phyloP scores from a whole-genome alignment of 306 rosid genomes.

The Gastrolobium villosum region DNA sequence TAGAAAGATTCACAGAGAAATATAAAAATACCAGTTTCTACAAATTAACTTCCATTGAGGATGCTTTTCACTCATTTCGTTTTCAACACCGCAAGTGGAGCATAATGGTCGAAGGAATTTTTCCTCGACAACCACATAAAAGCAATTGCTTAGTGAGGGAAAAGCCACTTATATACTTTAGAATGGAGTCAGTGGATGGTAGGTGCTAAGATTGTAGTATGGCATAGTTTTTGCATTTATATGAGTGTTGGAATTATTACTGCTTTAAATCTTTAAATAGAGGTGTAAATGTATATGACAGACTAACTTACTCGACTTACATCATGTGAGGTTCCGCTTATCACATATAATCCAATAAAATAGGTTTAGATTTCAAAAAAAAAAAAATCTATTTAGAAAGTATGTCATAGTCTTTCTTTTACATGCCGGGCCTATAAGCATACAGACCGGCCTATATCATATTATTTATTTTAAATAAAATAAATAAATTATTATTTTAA shows the following conservation, averaged over 20 bases:
- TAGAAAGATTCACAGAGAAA: conserved; percentile 25
- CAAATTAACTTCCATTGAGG: conserved; percentile 32
- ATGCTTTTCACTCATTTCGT: conserved; percentile 51
- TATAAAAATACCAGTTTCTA: conserved; percentile 15
- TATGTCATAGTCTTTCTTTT: too few relatives aligned
- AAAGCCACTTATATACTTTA: conserved; percentile 35
- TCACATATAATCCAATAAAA: too few relatives aligned
- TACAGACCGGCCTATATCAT: too few relatives aligned
- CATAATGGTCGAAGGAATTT: conserved; percentile 28
- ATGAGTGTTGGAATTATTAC: conserved; percentile 25
- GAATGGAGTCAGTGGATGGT: conserved; percentile 26
- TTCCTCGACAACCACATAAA: conserved; percentile 30
- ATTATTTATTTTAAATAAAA: too few relatives aligned
- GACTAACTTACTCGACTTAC: too few relatives aligned
- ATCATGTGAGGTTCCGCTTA: too few relatives aligned
- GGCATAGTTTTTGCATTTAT: conserved; percentile 38
- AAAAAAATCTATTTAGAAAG: too few relatives aligned
- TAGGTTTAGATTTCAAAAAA: too few relatives aligned
- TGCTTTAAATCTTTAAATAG: too few relatives aligned
- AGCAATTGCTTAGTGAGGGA: conserved; percentile 26
- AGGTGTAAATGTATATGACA: too few relatives aligned
- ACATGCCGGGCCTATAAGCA: too few relatives aligned
- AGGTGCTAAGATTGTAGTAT: conserved; percentile 41
- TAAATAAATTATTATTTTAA: too few relatives aligned
- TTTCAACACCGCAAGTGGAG: conserved; percentile 48